Evolutionary conservation across 371 early-diverging fungal genomes (phyloP).

Genomic region (Mortierella sp.): DNA sequence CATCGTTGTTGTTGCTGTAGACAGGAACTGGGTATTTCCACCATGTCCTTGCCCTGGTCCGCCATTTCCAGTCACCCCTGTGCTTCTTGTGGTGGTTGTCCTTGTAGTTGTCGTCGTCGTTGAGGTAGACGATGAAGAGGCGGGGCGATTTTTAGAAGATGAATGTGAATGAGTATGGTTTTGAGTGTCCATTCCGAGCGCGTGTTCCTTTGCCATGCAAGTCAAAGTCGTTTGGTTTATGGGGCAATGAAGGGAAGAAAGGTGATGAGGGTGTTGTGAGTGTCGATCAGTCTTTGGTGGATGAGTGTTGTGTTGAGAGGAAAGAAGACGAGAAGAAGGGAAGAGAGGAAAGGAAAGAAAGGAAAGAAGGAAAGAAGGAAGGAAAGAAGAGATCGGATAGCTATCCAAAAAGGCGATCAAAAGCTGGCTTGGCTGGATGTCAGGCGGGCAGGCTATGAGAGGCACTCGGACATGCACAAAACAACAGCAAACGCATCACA

Average conservation of each 20-base stretch:
- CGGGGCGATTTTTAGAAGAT: background rate
- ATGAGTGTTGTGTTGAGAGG: background rate
- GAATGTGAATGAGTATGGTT: background rate
- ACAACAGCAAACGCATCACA: background rate
- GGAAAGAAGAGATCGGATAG: background rate
- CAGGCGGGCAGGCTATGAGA: background rate
- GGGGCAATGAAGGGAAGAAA: background rate
- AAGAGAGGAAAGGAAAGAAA: background rate
- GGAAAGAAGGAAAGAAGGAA: background rate
- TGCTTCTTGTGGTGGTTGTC: background rate
- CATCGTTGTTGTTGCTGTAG: background rate
- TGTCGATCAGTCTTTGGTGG: background rate
- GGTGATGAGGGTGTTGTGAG: background rate
- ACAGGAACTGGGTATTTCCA: background rate
- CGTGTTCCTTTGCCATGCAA: slow-evolving; percentile 10
- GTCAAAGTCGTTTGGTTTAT: background rate
- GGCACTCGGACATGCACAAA: background rate
- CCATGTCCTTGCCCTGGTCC: background rate
- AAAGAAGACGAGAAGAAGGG: background rate
- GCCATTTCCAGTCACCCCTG: background rate
- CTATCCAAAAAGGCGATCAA: background rate
- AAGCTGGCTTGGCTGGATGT: background rate
- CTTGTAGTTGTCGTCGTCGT: background rate
- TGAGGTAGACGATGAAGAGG: background rate
- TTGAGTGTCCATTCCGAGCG: background rate